Base-by-base conservation (phyloP, 768 basidiomycete species). In the Leccinum longicurvipes region DNA sequence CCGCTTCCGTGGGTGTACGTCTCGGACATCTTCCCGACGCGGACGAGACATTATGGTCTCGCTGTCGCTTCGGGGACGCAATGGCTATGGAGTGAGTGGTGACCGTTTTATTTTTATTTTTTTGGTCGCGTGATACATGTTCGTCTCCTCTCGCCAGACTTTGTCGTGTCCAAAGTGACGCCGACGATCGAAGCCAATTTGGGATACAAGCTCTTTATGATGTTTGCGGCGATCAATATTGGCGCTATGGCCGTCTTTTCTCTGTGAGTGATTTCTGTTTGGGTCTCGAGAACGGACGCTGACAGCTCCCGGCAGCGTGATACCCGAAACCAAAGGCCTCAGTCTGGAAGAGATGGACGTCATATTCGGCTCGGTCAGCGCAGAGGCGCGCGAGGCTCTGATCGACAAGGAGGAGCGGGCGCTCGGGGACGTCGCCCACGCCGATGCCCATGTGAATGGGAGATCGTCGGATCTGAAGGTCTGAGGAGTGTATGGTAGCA, bases 11-110 rank as follows among this genome's bases (percentile, higher is more conserved):
- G 73, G 75, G 81, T 89, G 21, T 87, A 86, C 61, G 87, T 86
- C 42, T 77, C 89, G 6, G 92, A 94, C 67, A 91, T 94, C 62
- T 93, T 93, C 80, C 87, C 88, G 7, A 93, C 89, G 14, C 76
- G 90, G 42, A 91, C 91, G 15, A 77, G 91, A 54, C 87, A 91
- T 63, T 91, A 87, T 62, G 92, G 92, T 34, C 74, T 93, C 21
- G 80, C 89, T 0, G 72, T 83, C 5, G 92, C 86, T 0, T 86
- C 86, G 55, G 83, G 84, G 15, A 83, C 88, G 3, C 92, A 93
- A 54, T 93, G 91, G 91, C 71, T 93, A 9, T 91, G 81, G 79
- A 91, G 86, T 87, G 61, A 53, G 82, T 77, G n/a, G 15, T 31
- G 27, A 4, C 11, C 29, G 27, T n/a, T 8, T 39, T 15, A 28